Evolutionary conservation across 306 rosid genomes (phyloP).

Genomic region (Malus fusca): DNA sequence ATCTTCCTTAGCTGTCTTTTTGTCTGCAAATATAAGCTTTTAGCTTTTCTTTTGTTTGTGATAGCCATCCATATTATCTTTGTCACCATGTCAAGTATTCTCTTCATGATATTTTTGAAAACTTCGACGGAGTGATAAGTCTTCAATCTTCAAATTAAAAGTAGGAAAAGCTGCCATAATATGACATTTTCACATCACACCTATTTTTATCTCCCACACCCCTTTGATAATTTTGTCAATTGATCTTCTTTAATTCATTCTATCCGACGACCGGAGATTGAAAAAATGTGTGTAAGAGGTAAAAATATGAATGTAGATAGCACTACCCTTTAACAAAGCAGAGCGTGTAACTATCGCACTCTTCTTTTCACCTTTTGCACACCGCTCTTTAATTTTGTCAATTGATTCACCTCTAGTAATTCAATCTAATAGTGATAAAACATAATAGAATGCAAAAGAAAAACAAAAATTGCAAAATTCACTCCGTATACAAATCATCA

Average conservation of each 20-base stretch:
- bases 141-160: not conserved
- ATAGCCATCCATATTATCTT: not conserved
- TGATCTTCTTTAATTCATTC: too few relatives aligned
- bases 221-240: too few relatives aligned
- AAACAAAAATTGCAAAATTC: too few relatives aligned
- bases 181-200: not conserved
- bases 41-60: not conserved
- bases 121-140: not conserved
- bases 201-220: too few relatives aligned
- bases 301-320: too few relatives aligned
- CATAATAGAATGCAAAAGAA: not conserved
- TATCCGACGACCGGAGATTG: too few relatives aligned
- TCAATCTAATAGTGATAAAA: not conserved
- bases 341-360: too few relatives aligned
- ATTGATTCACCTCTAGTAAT: not conserved
- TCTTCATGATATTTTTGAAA: not conserved
- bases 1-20: conserved; percentile 1
- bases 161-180: not conserved
- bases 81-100: not conserved
- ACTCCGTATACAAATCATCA: too few relatives aligned
- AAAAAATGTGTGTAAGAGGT: fast-evolving
- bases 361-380: too few relatives aligned
- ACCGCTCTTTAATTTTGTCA: too few relatives aligned
- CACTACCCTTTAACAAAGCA: too few relatives aligned
- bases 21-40: not conserved